phyloP scores from a whole-genome alignment of 1,139 yeast genomes.

The Suhomyces ambrosiae region DNA sequence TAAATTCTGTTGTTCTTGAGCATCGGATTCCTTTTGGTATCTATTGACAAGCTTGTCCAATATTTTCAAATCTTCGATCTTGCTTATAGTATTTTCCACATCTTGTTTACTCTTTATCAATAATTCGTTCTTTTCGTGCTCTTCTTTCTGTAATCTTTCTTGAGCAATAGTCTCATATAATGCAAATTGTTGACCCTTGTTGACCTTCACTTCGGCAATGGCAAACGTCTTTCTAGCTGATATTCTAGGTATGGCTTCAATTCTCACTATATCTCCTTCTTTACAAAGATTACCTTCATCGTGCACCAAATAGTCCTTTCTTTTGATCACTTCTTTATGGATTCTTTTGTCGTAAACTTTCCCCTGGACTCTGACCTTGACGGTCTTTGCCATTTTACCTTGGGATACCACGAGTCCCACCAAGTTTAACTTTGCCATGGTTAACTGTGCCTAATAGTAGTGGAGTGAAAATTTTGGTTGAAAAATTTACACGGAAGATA shows the following conservation, averaged over 20 bases:
- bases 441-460: background rate
- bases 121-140: slow-evolving; percentile 50
- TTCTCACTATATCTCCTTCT: slow-evolving; percentile 94
- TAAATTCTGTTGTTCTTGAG: slow-evolving; percentile 42
- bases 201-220: slow-evolving; percentile 87
- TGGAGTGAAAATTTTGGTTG: slow-evolving; percentile 4
- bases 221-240: slow-evolving; percentile 85
- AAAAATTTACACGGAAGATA: background rate
- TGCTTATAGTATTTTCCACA: slow-evolving; percentile 37
- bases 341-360: slow-evolving; percentile 67
- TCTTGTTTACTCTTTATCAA: slow-evolving; percentile 50
- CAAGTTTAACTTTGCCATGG: slow-evolving; percentile 87
- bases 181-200: slow-evolving; percentile 91
- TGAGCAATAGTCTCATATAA: slow-evolving; percentile 76
- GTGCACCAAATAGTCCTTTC: slow-evolving; percentile 88
- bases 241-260: slow-evolving; percentile 85
- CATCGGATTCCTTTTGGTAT: slow-evolving; percentile 33
- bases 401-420: slow-evolving; percentile 92
- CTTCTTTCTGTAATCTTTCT: slow-evolving; percentile 62
- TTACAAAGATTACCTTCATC: slow-evolving; percentile 91
- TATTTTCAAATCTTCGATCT: slow-evolving; percentile 51
- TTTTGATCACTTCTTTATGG: slow-evolving; percentile 73
- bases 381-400: slow-evolving; percentile 94
- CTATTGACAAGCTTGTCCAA: slow-evolving; percentile 45
- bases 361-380: slow-evolving; percentile 85